A percentile compares a stretch with the other conserved stretches of the same genome.
Conservation (phyloP, 345 rosid species). For the Arabidopsis suecica region DNA sequence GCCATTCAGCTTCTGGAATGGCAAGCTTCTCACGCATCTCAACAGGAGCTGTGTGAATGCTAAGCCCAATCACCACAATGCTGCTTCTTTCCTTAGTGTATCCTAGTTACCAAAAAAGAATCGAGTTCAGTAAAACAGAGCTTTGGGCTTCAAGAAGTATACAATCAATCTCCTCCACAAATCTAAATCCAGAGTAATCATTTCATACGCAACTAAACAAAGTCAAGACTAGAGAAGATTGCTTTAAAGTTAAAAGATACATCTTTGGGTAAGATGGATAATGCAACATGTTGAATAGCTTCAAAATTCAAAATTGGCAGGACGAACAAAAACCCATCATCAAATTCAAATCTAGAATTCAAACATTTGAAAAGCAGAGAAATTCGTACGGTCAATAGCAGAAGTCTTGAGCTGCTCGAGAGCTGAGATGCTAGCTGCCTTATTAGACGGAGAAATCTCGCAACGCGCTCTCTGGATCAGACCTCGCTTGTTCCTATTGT, state of each 20-base stretch:
- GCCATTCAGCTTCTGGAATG: conserved; percentile 86
- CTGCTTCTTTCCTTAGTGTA: conserved; percentile 77
- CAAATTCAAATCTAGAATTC: neutral
- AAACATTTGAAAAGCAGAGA: neutral
- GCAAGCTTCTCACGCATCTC: conserved; percentile 83
- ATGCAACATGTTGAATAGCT: neutral
- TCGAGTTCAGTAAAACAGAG: conserved; percentile 22
- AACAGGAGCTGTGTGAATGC: conserved; percentile 69
- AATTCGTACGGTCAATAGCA: conserved; percentile 59
- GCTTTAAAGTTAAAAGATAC: conserved; percentile 17
- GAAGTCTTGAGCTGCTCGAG: conserved; percentile 70
- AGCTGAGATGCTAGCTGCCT: conserved; percentile 56
- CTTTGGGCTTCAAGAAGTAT: neutral
- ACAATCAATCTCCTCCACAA: neutral
- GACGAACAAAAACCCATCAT: neutral
- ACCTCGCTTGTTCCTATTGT: conserved; percentile 36
- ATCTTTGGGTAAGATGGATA: neutral
- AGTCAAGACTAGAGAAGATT: conserved; percentile 1
- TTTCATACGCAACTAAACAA: neutral
- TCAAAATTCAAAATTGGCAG: conserved; percentile 3
- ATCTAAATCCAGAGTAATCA: neutral
- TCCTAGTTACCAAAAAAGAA: conserved; percentile 43
- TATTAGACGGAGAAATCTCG: conserved; percentile 49
- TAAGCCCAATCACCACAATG: conserved; percentile 73
- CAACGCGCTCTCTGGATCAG: conserved; percentile 50